A percentile compares a stretch with the other conserved stretches of the same genome.
Conservation (phyloP, 208 protist species). For the Leishmania gerbilli region DNA sequence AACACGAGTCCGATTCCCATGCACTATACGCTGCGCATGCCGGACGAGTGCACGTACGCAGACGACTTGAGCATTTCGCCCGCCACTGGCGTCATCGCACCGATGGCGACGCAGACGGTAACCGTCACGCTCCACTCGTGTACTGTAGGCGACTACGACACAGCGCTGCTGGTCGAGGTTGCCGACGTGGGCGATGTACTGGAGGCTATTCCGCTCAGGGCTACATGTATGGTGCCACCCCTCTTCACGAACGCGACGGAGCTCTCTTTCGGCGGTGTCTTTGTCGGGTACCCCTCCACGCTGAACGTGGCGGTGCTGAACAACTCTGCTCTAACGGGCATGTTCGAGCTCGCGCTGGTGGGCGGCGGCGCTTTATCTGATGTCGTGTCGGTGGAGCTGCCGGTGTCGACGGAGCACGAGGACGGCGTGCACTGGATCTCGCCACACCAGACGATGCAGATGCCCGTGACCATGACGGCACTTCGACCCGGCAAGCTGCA, state of each 20-base stretch:
- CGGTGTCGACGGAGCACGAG: constrained; percentile 28
- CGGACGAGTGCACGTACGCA: constrained; percentile 51
- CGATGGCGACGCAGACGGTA: constrained; percentile 60
- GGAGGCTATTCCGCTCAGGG: constrained; percentile 85
- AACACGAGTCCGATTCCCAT: constrained; percentile 97
- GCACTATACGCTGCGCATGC: constrained; percentile 81
- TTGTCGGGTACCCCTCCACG: constrained; percentile 89
- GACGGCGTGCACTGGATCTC: constrained; percentile 29
- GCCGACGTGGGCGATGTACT: constrained; percentile 91
- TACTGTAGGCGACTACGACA: constrained; percentile 78
- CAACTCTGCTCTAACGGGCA: constrained; percentile 88
- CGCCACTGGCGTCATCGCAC: constrained; percentile 62
- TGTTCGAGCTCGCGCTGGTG: constrained; percentile 90
- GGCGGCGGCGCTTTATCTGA: constrained; percentile 43
- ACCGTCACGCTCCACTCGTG: constrained; percentile 82
- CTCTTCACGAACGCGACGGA: constrained; percentile 63
- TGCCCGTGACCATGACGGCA: constrained; percentile 81
- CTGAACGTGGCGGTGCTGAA: constrained; percentile 91
- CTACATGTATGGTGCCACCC: constrained; percentile 83
- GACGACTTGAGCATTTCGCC: constrained; percentile 82
- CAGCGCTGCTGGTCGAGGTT: constrained; percentile 92
- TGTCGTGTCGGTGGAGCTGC: constrained; percentile 28
- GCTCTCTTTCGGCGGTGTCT: constrained; percentile 92
- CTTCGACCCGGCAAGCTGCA: constrained; percentile 76
- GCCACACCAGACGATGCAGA: constrained; percentile 47